Percentiles rank a stretch among this genome's conserved stretches.
phyloP scores from a whole-genome alignment of 2,329 filamentous ascomycete species.

The Fusarium odoratissimum region DNA sequence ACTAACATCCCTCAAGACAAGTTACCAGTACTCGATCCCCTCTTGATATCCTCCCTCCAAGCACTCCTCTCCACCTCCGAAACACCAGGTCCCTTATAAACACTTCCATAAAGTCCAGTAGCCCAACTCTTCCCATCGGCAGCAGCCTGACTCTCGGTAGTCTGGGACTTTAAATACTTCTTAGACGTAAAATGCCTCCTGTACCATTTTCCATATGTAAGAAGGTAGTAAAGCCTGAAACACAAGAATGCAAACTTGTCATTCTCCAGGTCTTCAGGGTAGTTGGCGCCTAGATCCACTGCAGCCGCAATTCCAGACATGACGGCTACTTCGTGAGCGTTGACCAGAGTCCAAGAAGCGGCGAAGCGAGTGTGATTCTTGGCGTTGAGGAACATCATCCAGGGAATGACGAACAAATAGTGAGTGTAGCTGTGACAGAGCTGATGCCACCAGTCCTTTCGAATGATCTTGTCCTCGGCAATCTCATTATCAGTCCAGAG shows the following conservation, averaged over 20 bases:
- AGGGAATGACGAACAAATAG: conserved; percentile 18
- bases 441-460: conserved; percentile 36
- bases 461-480: conserved; percentile 25
- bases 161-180: conserved; percentile 12
- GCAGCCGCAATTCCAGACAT: conserved; percentile 32
- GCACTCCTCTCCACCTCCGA: conserved; percentile 62
- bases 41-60: conserved; percentile 57
- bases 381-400: conserved; percentile 34
- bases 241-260: conserved; percentile 70
- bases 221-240: conserved; percentile 71
- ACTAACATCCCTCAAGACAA: conserved; percentile 29
- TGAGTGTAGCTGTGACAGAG: conserved; percentile 27
- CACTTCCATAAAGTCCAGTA: conserved; percentile 67
- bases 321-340: conserved; percentile 15
- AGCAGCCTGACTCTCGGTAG: conserved; percentile 52
- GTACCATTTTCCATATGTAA: conserved; percentile 73
- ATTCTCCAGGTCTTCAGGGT: conserved; percentile 64
- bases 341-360: conserved; percentile 21
- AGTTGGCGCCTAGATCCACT: conserved; percentile 15
- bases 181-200: conserved; percentile 49
- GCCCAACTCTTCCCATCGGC: conserved; percentile 65
- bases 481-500: conserved; percentile 28
- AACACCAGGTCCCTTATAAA: conserved; percentile 70
- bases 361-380: conserved; percentile 32
- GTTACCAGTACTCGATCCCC: conserved; percentile 51